Evolutionary conservation across 495 filamentous ascomycete genomes (phyloP), one percentile per base, ranked within the genome.

Genomic region (Margaritispora aquatica): DNA sequence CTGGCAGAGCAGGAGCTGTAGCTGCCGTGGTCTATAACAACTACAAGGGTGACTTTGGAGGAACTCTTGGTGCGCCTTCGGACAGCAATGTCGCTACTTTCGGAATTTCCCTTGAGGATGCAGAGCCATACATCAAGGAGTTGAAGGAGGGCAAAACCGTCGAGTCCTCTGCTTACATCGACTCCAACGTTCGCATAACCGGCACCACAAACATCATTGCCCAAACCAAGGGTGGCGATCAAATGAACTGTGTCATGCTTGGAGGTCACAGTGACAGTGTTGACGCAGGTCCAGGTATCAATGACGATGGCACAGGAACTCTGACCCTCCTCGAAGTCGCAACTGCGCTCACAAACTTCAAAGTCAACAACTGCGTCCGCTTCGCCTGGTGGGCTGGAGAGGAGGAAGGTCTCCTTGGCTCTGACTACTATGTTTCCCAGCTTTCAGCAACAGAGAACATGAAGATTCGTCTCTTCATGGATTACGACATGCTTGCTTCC

Each of bases 1-100:
- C 82, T 8, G 81, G 82, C 26, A 75, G 73, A 58, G 79, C 80
- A 1, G 84, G 83, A 38, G 84, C 83, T 13, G 65, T 81, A 41
- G 84, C 79, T n/a, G 81, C 80, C 0, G 72, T 87, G 0, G 71
- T 87, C 10, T 86, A 81, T 65, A 87, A 87, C 65, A 77, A 79
- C 62, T 75, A 80, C 17, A 54, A 73, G 9, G 76, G 71, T 10
- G 66, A 60, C 27, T 55, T 84, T 1, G 72, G 71, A 23, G 82
- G 81, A 15, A 85, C 82, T 4, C 69, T 85, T 26, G 82, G 77
- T 10, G 71, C 61, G 4, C 80, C 82, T 1, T 73, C 73, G 7
- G 68, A 75, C 0, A 51, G 80, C 56, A 80, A 85, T 59, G 74
- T 84, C 24, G 78, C 83, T 21, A 85, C 80, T 0, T 84, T 83